Conservation (phyloP, 805 yeast genomes). For the Clavispora carvajalis region DNA sequence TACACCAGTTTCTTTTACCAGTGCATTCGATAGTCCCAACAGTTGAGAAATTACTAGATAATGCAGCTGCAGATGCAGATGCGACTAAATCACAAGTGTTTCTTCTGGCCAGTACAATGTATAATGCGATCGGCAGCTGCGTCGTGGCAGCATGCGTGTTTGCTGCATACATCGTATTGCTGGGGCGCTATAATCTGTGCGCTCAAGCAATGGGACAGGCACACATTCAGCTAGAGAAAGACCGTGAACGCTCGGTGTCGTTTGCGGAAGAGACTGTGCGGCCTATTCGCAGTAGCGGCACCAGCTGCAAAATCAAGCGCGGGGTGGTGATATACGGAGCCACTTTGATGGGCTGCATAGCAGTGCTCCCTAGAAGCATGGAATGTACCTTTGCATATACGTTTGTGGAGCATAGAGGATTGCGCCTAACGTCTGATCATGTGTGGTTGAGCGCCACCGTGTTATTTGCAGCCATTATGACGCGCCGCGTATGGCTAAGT, state of each 20-base stretch:
- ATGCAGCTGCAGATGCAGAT: not conserved
- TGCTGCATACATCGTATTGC: not conserved
- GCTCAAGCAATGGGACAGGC: not conserved
- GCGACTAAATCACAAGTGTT: not conserved
- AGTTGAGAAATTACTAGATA: not conserved
- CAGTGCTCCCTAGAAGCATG: constrained; percentile 10
- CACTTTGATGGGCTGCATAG: not conserved
- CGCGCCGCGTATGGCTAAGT: not conserved
- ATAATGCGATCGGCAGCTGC: not conserved
- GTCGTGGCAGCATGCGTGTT: not conserved
- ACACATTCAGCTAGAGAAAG: not conserved
- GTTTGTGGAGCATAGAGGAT: constrained; percentile 3
- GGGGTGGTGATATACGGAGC: not conserved
- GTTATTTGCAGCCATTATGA: constrained; percentile 5
- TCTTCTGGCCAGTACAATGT: not conserved
- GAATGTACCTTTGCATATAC: constrained; percentile 20
- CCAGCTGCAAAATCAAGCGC: not conserved
- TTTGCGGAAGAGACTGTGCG: not conserved
- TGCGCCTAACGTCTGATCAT: constrained; percentile 23
- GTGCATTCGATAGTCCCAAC: not conserved
- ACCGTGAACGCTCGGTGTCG: not conserved
- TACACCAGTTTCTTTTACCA: not conserved
- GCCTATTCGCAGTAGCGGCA: no score
- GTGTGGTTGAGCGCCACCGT: constrained; percentile 13
- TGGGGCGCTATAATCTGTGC: not conserved